Conservation (phyloP, 1,284 basidiomycete species). For the Stereum hirsutum region DNA sequence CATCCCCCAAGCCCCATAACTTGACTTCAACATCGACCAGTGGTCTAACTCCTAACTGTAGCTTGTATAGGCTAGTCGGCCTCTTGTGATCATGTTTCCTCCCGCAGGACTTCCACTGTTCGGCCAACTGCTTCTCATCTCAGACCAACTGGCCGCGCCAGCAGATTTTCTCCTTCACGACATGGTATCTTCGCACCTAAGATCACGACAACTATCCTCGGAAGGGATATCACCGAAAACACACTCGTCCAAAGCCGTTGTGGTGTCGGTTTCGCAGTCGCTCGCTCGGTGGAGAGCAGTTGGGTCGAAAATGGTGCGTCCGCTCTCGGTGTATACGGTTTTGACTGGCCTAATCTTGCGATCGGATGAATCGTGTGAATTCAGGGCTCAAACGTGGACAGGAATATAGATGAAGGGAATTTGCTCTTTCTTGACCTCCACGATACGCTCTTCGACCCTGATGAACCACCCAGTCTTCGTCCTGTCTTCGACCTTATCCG, state of each 20-base stretch:
- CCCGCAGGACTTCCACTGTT: constrained; percentile 34
- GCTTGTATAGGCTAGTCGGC: constrained; percentile 2
- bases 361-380: too few relatives aligned
- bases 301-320: constrained; percentile 47
- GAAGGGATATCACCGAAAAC: constrained; percentile 20
- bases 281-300: constrained; percentile 52
- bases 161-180: constrained; percentile 59
- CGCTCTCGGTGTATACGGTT: background rate
- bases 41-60: too few relatives aligned
- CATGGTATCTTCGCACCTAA: constrained; percentile 33
- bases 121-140: constrained; percentile 44
- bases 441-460: too few relatives aligned
- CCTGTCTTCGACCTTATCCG: constrained; percentile 25
- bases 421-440: too few relatives aligned
- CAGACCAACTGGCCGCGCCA: constrained; percentile 57
- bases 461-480: constrained; percentile 18
- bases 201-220: constrained; percentile 27
- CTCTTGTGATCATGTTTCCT: constrained; percentile 26
- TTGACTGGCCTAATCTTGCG: too few relatives aligned
- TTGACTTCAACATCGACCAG: too few relatives aligned
- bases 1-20: too few relatives aligned
- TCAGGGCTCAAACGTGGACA: background rate
- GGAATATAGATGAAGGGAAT: too few relatives aligned
- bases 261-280: constrained; percentile 51
- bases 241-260: constrained; percentile 28